Base-by-base conservation (phyloP, 441 rosid species). In the Iberis amara region DNA sequence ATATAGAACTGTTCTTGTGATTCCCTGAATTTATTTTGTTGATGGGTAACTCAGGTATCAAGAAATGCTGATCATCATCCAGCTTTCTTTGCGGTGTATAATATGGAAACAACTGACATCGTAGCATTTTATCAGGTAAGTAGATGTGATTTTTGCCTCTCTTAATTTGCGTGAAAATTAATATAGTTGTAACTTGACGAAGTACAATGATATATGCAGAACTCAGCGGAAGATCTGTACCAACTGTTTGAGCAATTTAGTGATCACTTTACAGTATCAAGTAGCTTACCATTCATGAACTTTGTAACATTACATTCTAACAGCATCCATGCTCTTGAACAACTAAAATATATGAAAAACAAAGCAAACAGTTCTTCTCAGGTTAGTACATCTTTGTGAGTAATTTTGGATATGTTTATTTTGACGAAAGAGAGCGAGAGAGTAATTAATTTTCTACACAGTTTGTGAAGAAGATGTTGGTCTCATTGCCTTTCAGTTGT, bases 21-120 rank as follows among this genome's bases (percentile, higher is more conserved):
- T 11, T 2, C 48, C 49, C 4, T 10, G 11, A 43, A 24, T n/a
- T 15, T 52, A 23, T 46, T 8, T 35, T 61, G 43, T 52, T 23
- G 39, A 13, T 64, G 61, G 63, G 64, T 67, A 59, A 47, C 61
- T 69, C 79, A 82, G 89, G 80, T 74, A 48, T 73, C 85, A 27
- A 75, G 95, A 67, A 82, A 64, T 57, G 73, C 83, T 64, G 96
- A 88, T 75, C 71, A 72, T 47, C 89, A 75, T 50, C 75, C 79
- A 13, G 81, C 96, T 18, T 92, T 92, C 72, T 92, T 88, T 49
- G 96, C 90, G 7, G 94, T 92, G 40, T 92, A 92, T 75, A 81
- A 89, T 68, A 92, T 92, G 96, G 98, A 86, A 69, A 86, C 96
- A 57, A 85, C 97, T 38, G 96, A 92, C 67, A 72, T 92, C 55